Base-by-base conservation (phyloP, 345 rosid genomes). In the Brassica cretica region DNA sequence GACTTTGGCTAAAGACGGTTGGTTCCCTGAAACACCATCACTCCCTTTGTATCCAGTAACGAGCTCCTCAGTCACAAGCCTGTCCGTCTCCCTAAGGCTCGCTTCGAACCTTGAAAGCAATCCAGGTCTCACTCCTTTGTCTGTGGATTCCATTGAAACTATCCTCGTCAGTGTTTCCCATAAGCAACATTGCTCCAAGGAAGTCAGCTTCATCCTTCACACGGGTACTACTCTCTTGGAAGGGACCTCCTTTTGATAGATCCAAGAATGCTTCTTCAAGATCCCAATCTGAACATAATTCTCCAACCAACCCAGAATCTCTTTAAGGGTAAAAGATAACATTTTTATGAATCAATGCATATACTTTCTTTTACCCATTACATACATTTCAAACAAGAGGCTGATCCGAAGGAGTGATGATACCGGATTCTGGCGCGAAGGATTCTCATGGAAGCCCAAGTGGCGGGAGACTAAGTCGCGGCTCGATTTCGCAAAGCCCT, bases 281-380 rank as follows among this genome's bases (percentile, higher is more conserved):
- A 90, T 94, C 75, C 90, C 97, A 87, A 92, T 90, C 98, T 92
- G 89, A 67, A 79, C 76, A 70, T 14, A 62, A 29, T 11, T 25
- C 65, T 2, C 56, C 16, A 79, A 12, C 41, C 39, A 41, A 67
- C 27, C 5, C 32, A 60, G 16, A 16, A 5, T 35, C 8, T 35
- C 39, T 35, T 35, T 2, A 35, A 35, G 39, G n/a, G 39, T 35
- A 35, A 35, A 35, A 35, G 1, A 35, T 5, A 35, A 35, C 6
- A 5, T 35, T 35, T 35, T 35, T 35, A 7, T 5, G 39, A 35
- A 35, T 35, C 39, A 35, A 35, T 35, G 4, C 5, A 29, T 29
- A 29, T 29, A 29, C 30, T 29, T 29, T 29, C 3, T 29, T 29
- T 4, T 29, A 35, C 39, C 39, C 39, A 35, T 35, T 35, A 15